Base-by-base conservation (phyloP, 495 filamentous ascomycete genomes). In the Poronia punctata region DNA sequence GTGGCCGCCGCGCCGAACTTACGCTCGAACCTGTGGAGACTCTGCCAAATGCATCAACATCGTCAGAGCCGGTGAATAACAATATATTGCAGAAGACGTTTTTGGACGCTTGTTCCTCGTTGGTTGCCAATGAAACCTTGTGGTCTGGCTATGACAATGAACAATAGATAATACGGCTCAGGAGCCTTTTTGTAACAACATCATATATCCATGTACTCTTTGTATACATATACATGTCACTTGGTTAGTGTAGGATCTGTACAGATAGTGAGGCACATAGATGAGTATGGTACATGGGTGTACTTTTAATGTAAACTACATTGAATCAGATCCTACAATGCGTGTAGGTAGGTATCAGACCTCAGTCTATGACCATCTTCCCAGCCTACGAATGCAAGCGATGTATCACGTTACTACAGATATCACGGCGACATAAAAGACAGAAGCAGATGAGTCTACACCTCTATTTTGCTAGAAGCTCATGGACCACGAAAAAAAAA, bases 391-490 rank as follows among this genome's bases (percentile, higher is more conserved):
- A n/a, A n/a, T n/a, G n/a, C 14, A 24, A 22, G 15, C 5, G 18
- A 32, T 9, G 19, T 3, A 24, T 27, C 48, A 12, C 15, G 11
- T n/a, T n/a, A n/a, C n/a, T n/a, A n/a, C n/a, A n/a, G n/a, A 24
- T 22, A n/a, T 36, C 42, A 46, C 15, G 18, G 5, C 22, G 18
- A 4, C 38, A 27, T 2, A 29, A 27, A 19, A 43, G 22, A 25
- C 17, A 5, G 32, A 38, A 48, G 48, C 52, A 48, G 46, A n/a
- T n/a, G n/a, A n/a, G 52, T 69, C 66, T 71, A 68, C 48, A 60
- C 51, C 56, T 60, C 61, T 72, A 68, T 72, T 70, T 66, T 67
- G 65, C 63, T 64, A 65, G 59, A 63, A 67, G 68, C 66, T 70
- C 67, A 68, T 35, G 53, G 35, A 48, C 52, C n/a, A n/a, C n/a